These are phyloP conservation scores for Polygonum aviculare DNA, from an alignment of 148 eudicot genomes.

Conservation along the genomic window DNA sequence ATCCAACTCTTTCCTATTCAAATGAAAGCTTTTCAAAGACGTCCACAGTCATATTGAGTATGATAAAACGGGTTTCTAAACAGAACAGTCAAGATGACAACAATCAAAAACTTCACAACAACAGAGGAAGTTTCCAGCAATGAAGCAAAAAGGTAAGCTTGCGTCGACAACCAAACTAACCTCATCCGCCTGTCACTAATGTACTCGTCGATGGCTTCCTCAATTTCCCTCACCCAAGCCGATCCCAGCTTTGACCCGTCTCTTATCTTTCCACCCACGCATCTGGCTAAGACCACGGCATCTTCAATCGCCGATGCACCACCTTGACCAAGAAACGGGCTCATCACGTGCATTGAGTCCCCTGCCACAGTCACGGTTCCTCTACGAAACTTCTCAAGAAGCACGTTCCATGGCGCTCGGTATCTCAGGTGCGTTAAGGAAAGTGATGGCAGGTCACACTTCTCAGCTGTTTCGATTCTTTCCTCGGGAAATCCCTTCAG, in stretches of 20 bases:
- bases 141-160: constrained; percentile 3
- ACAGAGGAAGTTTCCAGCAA: not conserved
- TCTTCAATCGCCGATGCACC: constrained; percentile 66
- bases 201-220: constrained; percentile 39
- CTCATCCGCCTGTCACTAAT: constrained; percentile 34
- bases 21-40: not conserved
- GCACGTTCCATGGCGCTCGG: constrained; percentile 48
- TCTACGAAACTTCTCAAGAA: constrained; percentile 26
- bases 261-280: constrained; percentile 22
- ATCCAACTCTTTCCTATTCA: not conserved
- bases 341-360: constrained; percentile 68
- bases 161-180: constrained; percentile 10
- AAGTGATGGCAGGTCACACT: constrained; percentile 26
- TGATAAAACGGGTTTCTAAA: constrained; percentile 11
- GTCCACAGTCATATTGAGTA: constrained; percentile 10
- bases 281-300: constrained; percentile 50
- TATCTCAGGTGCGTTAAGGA: constrained; percentile 37
- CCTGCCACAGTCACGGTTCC: constrained; percentile 48
- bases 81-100: constrained; percentile 1
- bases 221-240: constrained; percentile 10
- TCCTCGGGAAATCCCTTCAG: constrained; percentile 26
- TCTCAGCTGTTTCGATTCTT: constrained; percentile 21
- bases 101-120: not conserved
- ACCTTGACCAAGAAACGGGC: constrained; percentile 69
- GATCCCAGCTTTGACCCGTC: not conserved